A percentile compares a stretch with the other conserved stretches of the same genome.
These are phyloP conservation scores for Biscogniauxia sp. DNA, from an alignment of 2,329 filamentous ascomycete species.

Conservation along the genomic window DNA sequence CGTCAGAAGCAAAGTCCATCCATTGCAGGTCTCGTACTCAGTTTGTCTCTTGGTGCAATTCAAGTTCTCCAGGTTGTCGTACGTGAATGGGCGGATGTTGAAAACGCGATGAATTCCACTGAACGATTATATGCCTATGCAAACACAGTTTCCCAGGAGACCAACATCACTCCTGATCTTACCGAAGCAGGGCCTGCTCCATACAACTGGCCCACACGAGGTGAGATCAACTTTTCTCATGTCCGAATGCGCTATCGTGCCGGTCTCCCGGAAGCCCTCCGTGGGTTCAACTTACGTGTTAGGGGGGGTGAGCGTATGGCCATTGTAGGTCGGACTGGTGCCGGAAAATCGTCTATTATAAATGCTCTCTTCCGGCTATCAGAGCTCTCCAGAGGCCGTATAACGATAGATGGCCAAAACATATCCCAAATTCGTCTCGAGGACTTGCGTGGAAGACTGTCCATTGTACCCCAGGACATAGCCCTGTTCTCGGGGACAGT, in stretches of 20 bases:
- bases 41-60: slow-evolving; percentile 64
- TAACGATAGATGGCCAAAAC: slow-evolving; percentile 68
- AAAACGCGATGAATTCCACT: slow-evolving; percentile 69
- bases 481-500: slow-evolving; percentile 71
- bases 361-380: slow-evolving; percentile 69
- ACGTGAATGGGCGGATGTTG: slow-evolving; percentile 64
- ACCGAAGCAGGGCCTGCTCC: slow-evolving; percentile 28
- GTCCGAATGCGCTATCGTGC: slow-evolving; percentile 68
- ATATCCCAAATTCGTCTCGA: slow-evolving; percentile 67
- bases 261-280: slow-evolving; percentile 59
- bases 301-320: slow-evolving; percentile 65
- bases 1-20: slow-evolving; percentile 61
- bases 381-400: slow-evolving; percentile 68
- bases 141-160: slow-evolving; percentile 59
- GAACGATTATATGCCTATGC: slow-evolving; percentile 67
- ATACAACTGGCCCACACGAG: slow-evolving; percentile 65
- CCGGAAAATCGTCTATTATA: slow-evolving; percentile 72
- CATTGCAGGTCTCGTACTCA: slow-evolving; percentile 63
- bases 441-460: slow-evolving; percentile 70
- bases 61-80: slow-evolving; percentile 68
- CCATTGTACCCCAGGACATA: slow-evolving; percentile 75
- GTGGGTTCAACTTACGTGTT: not conserved
- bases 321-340: slow-evolving; percentile 72
- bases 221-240: slow-evolving; percentile 63
- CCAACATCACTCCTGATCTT: not conserved